Base-by-base conservation (phyloP, 345 rosid species). In the Alliaria petiolata region DNA sequence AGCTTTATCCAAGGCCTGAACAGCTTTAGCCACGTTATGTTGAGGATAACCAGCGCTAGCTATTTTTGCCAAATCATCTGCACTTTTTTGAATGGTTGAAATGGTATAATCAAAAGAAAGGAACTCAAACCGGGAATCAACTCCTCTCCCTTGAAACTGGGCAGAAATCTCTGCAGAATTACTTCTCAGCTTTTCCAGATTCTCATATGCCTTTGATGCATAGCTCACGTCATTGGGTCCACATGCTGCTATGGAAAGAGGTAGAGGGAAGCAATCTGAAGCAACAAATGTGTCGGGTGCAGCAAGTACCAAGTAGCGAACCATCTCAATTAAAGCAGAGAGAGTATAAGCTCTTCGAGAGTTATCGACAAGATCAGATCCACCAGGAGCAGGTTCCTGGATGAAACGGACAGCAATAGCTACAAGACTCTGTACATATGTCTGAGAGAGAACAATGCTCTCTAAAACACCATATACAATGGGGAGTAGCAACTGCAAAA, bases 251-350 rank as follows among this genome's bases (percentile, higher is more conserved):
- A 90, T 89, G 68, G 85, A 84, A 13, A 87, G 65, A 20, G 98
- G 99, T 55, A 95, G 84, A 26, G 99, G 98, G 69, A 95, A 90
- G 83, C 95, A 95, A 81, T 95, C 98, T 76, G 89, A 62, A 60
- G 91, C 89, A 80, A 95, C 96, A 83, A 95, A 95, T 45, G 99
- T 85, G 80, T 95, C 96, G 1, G 99, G 98, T 38, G 89, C 92
- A 79, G 92, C 91, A 62, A 87, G 81, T 65, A 92, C 83, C 85
- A 95, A 80, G 76, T 92, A 95, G 43, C 87, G 91, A 69, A 95
- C 85, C 97, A 95, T 87, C 84, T 95, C 99, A 74, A 81, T 82
- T 46, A 92, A 67, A 17, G 99, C 98, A 79, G 96, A 86, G 44
- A 83, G 83, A 49, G 96, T 88, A 78, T 92, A 95, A 31, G 96